Evolutionary conservation across 2,329 filamentous ascomycete genomes (phyloP), one percentile per base, ranked within the genome.

Genomic region (Paracoccidioides brasiliensis): DNA sequence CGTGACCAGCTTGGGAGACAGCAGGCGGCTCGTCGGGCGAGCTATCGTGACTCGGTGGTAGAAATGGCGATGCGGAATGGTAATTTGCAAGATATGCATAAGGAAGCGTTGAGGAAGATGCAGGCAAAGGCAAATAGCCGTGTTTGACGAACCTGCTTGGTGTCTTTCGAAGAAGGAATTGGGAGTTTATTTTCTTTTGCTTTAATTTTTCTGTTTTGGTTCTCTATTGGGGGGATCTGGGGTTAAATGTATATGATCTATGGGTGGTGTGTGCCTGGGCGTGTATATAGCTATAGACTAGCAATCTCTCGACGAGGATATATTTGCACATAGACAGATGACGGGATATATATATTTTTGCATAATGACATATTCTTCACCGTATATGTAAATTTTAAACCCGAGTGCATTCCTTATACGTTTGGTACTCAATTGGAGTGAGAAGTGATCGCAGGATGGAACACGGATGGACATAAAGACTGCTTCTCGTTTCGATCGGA

Each of bases 71-170:
- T 94, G 86, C 78, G 88, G 54, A 82, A 80, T 14, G 84, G 84
- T 0, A 81, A 86, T 60, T 80, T 95, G 74, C 75, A 86, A 53
- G 85, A 87, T 48, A 78, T 84, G 28, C 90, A 96, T 68, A 79
- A 85, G 22, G 85, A 90, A 60, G 87, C 85, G 0, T 79, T 96
- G 80, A 78, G 86, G 59, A 83, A 78, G 67, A 86, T 96, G 83
- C 90, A 95, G 67, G 76, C 77, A 12, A 70, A 72, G 51, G 80
- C 78, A 0, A 80, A 79, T 59, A 69, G 65, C 49, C 62, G 62
- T 48, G 58, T 63, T 30, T 65, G 62, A 54, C 48, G 55, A 40
- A 40, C 32, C 45, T 49, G 37, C 22, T 42, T 15, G 28, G n/a
- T 9, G 4, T 33, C 3, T 33, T 41, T 52, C 5, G 4, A 42